Base-by-base conservation (phyloP, 2,329 filamentous ascomycete species). In the Pyrenophora tritici-repentis region DNA sequence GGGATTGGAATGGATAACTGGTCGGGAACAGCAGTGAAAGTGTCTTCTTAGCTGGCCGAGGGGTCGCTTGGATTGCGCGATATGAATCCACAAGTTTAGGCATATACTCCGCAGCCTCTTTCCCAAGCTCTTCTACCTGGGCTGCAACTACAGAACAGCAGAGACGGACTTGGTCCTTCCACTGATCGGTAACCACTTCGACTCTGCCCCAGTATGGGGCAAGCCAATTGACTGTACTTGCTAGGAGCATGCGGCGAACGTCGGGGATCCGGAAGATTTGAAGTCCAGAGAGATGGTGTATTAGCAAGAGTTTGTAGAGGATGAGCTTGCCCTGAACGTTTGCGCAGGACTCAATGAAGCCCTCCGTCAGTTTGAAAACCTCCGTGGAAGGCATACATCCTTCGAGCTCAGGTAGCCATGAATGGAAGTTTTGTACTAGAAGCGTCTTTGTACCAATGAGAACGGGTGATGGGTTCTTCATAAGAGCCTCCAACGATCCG, bases 361-460 rank as follows among this genome's bases (percentile, higher is more conserved):
- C 90, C 55, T 95, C 90, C 34, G 92, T 91, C 57, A 97, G 88
- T 65, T 96, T 88, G 44, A 97, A 78, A 38, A 97, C 93, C 70
- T 97, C 93, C 63, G 91, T 88, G 0, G 87, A 86, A 3, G 83
- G 84, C 67, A 97, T 81, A 32, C 94, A 80, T 1, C 87, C 85
- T 0, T 85, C 81, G 8, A 99, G 83, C 69, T 97, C 93, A 0
- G 94, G 93, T n/a, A 99, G 79, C 94, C 94, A 99, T 0, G 90
- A 89, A 69, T 97, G 93, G 71, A 97, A 96, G 71, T 97, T 91
- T 73, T 99, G 94, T 10, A 97, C 91, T 2, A 95, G 86, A 42
- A 99, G 79, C 0, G 94, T 97, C 75, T 99, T 96, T 57, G 90
- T 97, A 29, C 94, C 94, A 12, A 97, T 89, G 18, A 97, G 78